Evolutionary conservation across 192 early-diverging fungal species (phyloP), one percentile per base, ranked within the genome.

Genomic region (Linnemannia elongata): DNA sequence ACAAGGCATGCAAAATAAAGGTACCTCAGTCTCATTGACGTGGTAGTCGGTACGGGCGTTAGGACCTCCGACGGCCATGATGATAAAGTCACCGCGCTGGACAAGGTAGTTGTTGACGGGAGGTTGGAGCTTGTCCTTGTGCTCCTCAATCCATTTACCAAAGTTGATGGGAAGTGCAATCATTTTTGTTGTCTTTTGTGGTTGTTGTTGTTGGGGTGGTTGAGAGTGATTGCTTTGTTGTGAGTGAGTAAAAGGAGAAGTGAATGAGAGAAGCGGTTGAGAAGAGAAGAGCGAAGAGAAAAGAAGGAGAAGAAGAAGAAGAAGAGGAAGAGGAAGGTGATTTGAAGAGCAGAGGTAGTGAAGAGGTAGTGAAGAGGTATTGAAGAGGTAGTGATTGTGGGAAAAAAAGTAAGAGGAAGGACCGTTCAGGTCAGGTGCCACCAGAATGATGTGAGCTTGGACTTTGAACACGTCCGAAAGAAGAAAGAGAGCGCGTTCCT

Each of bases 31-130:
- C 74, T 94, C 93, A 89, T 99, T 99, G 78, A 99, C 89, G 82
- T 99, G 98, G 89, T 97, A 99, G 90, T 99, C 98, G 24, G 96
- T 98, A 39, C 98, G 94, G 69, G 93, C 92, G 89, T 99, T 99
- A 47, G 98, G 98, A 4, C 96, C 96, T 15, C 97, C 98, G 8
- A 99, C 95, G 4, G 93, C 94, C 97, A 98, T 97, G 72, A 99
- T 93, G 74, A 94, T 96, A 84, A 95, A 98, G 88, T 98, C 97
- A 2, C 89, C 81, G 35, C 94, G 93, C 60, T 95, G 93, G 78
- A 94, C 95, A 41, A 99, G 90, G 82, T 92, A 96, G 91, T 99
- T 99, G 91, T 95, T 96, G 70, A 99, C 97, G 1, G 98, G 98
- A 47, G 98, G 98, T 85, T 96, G 89, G 72, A 99, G 92, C 60